A percentile compares a stretch with the other conserved stretches of the same genome.
phyloP scores from a whole-genome alignment of 2,329 filamentous ascomycete genomes.

The Nectriaceae sp. region DNA sequence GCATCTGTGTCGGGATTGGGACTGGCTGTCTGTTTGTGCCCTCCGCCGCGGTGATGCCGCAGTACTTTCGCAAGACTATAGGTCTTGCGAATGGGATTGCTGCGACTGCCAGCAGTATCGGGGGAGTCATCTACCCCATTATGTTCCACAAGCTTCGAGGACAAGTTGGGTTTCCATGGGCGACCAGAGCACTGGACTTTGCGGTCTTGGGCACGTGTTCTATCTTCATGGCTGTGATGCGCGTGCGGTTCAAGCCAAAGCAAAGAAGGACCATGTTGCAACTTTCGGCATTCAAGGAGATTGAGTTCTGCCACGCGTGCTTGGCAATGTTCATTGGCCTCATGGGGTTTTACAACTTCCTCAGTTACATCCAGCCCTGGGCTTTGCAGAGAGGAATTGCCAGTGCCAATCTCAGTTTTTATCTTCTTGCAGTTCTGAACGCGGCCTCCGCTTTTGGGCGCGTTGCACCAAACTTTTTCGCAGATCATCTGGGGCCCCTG shows the following conservation, averaged over 20 bases:
- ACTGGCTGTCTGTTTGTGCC: slow-evolving; percentile 9
- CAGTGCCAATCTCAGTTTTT: slow-evolving; percentile 34
- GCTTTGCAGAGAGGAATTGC: slow-evolving; percentile 32
- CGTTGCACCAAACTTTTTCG: slow-evolving; percentile 47
- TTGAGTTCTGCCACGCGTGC: slow-evolving; percentile 34
- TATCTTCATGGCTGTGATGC: slow-evolving; percentile 18
- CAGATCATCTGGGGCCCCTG: slow-evolving; percentile 42
- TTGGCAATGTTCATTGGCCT: slow-evolving; percentile 36
- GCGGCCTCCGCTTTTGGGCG: slow-evolving; percentile 51
- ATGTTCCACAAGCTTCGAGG: slow-evolving; percentile 33
- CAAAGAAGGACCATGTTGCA: slow-evolving; percentile 19
- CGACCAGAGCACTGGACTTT: slow-evolving; percentile 16
- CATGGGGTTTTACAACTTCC: slow-evolving; percentile 42
- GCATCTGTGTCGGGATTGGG: slow-evolving; percentile 45
- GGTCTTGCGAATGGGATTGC: slow-evolving; percentile 45
- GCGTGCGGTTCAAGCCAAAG: not conserved
- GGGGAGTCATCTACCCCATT: slow-evolving; percentile 40
- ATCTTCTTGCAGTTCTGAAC: slow-evolving; percentile 54
- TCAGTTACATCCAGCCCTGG: slow-evolving; percentile 38
- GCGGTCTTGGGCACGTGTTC: slow-evolving; percentile 25
- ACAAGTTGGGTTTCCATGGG: slow-evolving; percentile 29
- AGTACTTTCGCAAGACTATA: slow-evolving; percentile 18
- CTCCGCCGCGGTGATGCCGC: not conserved
- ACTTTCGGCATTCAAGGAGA: slow-evolving; percentile 19
- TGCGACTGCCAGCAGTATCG: slow-evolving; percentile 41